Conservation (phyloP, 2,329 filamentous ascomycete species). For the Trichoderma oligosporum region DNA sequence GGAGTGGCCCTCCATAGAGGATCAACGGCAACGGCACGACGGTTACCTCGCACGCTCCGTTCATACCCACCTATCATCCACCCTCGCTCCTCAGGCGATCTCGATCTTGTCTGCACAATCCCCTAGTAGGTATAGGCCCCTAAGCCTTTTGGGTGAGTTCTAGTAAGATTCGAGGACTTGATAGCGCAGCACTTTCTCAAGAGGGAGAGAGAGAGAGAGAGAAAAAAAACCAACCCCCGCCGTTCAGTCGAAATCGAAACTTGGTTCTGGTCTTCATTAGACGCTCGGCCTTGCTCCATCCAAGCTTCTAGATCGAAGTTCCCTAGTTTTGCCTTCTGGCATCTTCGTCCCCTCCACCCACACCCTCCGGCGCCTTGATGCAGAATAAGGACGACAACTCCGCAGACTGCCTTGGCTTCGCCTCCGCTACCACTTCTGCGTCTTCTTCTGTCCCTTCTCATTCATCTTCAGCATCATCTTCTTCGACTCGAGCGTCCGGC, state of each 20-base stretch:
- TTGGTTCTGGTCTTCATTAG: conserved; percentile 15
- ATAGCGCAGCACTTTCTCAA: conserved; percentile 7
- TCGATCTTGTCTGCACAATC: conserved; percentile 14
- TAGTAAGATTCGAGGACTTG: background rate
- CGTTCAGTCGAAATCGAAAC: conserved; percentile 8
- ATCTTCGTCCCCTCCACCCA: conserved; percentile 7
- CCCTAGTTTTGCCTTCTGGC: conserved; percentile 2
- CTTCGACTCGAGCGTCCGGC: too few species aligned
- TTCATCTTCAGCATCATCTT: too few species aligned
- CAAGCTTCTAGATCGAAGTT: background rate
- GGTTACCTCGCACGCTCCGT: conserved; percentile 6
- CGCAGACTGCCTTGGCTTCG: conserved; percentile 19
- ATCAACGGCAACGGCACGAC: conserved; percentile 7
- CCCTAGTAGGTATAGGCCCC: conserved; percentile 12
- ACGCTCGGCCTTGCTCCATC: conserved; percentile 2
- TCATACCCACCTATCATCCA: conserved; percentile 11
- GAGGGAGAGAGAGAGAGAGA: too few species aligned
- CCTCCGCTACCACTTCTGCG: conserved; percentile 18
- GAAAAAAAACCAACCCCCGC: conserved; percentile 18
- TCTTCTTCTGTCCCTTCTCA: conserved; percentile 7
- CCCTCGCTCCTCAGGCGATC: conserved; percentile 14
- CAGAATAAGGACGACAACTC: conserved; percentile 25
- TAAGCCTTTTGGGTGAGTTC: conserved; percentile 1
- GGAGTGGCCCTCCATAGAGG: conserved; percentile 5
- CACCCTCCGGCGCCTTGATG: conserved; percentile 33